Percentiles rank a stretch among this genome's conserved stretches.
phyloP scores from a whole-genome alignment of 495 filamentous ascomycete species.

The Amorphotheca resinae region DNA sequence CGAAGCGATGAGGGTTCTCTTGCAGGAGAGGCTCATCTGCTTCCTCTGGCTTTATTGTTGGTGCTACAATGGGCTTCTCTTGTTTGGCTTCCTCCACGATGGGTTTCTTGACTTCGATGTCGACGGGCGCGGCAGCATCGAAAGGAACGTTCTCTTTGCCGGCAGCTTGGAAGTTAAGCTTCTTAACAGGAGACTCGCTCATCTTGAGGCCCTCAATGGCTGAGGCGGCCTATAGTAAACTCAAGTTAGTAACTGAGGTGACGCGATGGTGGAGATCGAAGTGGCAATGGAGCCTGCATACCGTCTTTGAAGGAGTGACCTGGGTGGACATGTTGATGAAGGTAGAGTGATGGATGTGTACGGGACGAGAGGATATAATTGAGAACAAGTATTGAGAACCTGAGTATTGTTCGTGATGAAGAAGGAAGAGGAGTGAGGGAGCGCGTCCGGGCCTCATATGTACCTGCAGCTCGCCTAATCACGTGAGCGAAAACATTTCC shows the following conservation, averaged over 20 bases:
- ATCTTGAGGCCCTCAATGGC: slow-evolving; percentile 83
- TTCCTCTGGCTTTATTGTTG: slow-evolving; percentile 57
- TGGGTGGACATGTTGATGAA: slow-evolving; percentile 47
- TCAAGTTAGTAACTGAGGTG: slow-evolving; percentile 24
- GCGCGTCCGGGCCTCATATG: background rate
- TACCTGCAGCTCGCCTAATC: background rate
- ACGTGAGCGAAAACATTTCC: slow-evolving; percentile 2
- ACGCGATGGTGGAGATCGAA: slow-evolving; percentile 21
- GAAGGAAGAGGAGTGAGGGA: background rate
- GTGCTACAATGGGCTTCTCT: slow-evolving; percentile 33
- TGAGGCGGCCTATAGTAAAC: slow-evolving; percentile 54
- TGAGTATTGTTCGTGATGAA: slow-evolving; percentile 7
- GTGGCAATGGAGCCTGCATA: slow-evolving; percentile 35
- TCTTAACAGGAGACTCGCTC: slow-evolving; percentile 79
- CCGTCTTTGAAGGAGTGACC: slow-evolving; percentile 81
- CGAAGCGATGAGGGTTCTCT: slow-evolving; percentile 94
- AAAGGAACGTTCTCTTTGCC: slow-evolving; percentile 77
- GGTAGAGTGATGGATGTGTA: slow-evolving; percentile 1
- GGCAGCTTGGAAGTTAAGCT: slow-evolving; percentile 57
- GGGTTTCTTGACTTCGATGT: slow-evolving; percentile 37
- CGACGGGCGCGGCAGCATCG: slow-evolving; percentile 42
- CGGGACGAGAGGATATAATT: background rate
- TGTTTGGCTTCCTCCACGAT: slow-evolving; percentile 36
- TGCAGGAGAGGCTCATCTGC: slow-evolving; percentile 81
- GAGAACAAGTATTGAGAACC: slow-evolving; percentile 6